Conservation (phyloP, 495 filamentous ascomycete genomes). For the Hypoxylon lienhwacheense region DNA sequence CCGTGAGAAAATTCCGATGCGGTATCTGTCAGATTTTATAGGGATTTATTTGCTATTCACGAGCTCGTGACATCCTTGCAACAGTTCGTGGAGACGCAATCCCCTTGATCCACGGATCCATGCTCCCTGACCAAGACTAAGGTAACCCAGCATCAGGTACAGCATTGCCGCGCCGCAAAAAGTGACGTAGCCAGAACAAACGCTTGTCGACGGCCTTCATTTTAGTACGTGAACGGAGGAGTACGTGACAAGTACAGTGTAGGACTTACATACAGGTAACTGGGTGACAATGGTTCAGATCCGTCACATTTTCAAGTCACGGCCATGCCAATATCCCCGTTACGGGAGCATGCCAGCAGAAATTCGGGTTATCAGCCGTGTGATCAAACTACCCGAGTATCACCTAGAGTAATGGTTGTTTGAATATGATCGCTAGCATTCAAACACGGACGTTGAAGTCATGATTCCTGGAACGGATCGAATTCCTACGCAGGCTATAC, state of each 20-base stretch:
- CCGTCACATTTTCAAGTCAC: slow-evolving; percentile 2
- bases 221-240: slow-evolving; percentile 11
- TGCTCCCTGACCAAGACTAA: slow-evolving; percentile 9
- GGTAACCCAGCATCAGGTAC: slow-evolving; percentile 26
- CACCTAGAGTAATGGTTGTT: slow-evolving; percentile 6
- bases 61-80: slow-evolving; percentile 31
- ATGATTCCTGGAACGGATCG: slow-evolving; percentile 1
- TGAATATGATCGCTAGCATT: slow-evolving; percentile 12
- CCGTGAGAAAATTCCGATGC: slow-evolving; percentile 17
- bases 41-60: slow-evolving; percentile 26
- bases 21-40: slow-evolving; percentile 16
- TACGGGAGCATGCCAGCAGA: slow-evolving; percentile 12
- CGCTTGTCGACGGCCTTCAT: too few relatives aligned
- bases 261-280: slow-evolving; percentile 9
- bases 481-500: neutral
- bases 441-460: slow-evolving; percentile 3
- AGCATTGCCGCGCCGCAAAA: slow-evolving; percentile 29
- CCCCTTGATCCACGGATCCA: slow-evolving; percentile 24
- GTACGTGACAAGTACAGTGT: slow-evolving; percentile 7
- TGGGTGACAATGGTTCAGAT: slow-evolving; percentile 9
- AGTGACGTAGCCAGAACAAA: slow-evolving; percentile 34
- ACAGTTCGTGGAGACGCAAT: slow-evolving; percentile 30
- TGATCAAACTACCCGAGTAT: slow-evolving; percentile 8
- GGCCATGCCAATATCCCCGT: slow-evolving; percentile 4
- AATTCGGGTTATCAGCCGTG: slow-evolving; percentile 10